phyloP scores from a whole-genome alignment of 208 protist genomes.

The Trypanosoma boissoni region DNA sequence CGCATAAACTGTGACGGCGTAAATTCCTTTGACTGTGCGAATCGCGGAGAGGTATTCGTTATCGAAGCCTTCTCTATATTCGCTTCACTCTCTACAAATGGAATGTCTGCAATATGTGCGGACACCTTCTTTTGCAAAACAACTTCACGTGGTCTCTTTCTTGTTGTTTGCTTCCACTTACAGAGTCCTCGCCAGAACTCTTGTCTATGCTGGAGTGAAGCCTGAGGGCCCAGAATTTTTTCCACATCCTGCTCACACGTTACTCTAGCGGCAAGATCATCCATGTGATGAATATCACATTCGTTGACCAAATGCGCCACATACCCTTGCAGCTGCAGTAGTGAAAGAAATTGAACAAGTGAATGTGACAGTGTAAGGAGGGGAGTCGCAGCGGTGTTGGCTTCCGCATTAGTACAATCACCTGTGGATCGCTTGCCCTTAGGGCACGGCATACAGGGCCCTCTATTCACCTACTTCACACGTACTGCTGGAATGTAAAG shows the following conservation, averaged over 20 bases:
- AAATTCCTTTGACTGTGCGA: conserved; percentile 1
- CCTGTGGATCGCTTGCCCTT: too few relatives aligned
- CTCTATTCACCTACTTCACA: too few relatives aligned
- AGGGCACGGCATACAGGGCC: too few relatives aligned
- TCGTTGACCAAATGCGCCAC: conserved; percentile 36
- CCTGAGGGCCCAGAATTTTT: conserved; percentile 42
- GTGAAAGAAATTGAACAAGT: conserved; percentile 74
- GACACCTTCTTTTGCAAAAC: conserved; percentile 4
- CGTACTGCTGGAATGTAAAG: not conserved
- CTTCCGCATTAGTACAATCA: too few relatives aligned
- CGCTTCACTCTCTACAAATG: not conserved
- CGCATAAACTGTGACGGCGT: conserved; percentile 26
- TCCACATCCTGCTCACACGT: conserved; percentile 35
- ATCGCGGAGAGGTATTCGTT: not conserved
- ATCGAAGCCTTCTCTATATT: not conserved
- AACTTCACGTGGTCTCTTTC: conserved; percentile 21
- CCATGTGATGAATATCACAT: conserved; percentile 35
- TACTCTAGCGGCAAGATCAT: conserved; percentile 34
- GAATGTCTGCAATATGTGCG: not conserved
- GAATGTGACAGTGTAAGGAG: conserved; percentile 38
- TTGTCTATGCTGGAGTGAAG: conserved; percentile 56
- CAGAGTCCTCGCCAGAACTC: conserved; percentile 59
- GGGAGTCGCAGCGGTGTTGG: not conserved
- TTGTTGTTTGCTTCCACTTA: conserved; percentile 31
- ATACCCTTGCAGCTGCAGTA: conserved; percentile 76